Evolutionary conservation across 2,329 filamentous ascomycete species (phyloP), one percentile per base, ranked within the genome.

Genomic region (Shiraia bambusicola): DNA sequence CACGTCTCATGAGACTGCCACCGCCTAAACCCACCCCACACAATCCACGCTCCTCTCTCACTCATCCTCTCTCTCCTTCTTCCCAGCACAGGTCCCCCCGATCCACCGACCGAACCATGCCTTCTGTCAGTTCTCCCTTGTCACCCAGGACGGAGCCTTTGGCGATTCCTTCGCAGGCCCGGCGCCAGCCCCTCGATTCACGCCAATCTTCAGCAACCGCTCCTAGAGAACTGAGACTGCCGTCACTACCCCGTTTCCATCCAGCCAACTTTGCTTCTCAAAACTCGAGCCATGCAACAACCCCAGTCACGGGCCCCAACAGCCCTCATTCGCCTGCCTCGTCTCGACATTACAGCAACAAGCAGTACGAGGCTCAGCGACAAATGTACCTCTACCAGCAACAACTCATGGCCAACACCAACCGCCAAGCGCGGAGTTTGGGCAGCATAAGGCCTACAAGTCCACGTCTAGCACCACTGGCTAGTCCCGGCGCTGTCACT

Each of bases 401-500:
- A 22, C 73, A 76, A 42, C 56, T 69, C 14, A 50, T 69, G n/a
- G 58, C 61, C 49, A 64, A 59, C 40, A 60, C 58, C 4, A 47
- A 42, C 19, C 56, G 55, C 25, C 57, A 64, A 28, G 45, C 50
- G 26, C 58, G 59, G 28, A 53, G 56, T 19, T 28, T 49, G 13
- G 38, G 45, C 3, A 46, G 41, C 12, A 49, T 54, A 5, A 73
- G 69, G 50, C 75, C 76, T 1, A 66, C 59, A 16, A 76, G 73
- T 56, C 76, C 76, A 24, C 69, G 72, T 28, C 66, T 79, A 28
- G 67, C 66, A 16, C 76, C 76, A 16, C 57, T 76, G 15, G 74
- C 72, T 12, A 77, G 75, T 40, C 76, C 76, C 2, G 75, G 75
- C 28, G 74, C 74, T 6, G 74, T 78, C 28, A 79, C 76, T 16